phyloP scores from a whole-genome alignment of 2,329 filamentous ascomycete species.

The Venturia nashicola region DNA sequence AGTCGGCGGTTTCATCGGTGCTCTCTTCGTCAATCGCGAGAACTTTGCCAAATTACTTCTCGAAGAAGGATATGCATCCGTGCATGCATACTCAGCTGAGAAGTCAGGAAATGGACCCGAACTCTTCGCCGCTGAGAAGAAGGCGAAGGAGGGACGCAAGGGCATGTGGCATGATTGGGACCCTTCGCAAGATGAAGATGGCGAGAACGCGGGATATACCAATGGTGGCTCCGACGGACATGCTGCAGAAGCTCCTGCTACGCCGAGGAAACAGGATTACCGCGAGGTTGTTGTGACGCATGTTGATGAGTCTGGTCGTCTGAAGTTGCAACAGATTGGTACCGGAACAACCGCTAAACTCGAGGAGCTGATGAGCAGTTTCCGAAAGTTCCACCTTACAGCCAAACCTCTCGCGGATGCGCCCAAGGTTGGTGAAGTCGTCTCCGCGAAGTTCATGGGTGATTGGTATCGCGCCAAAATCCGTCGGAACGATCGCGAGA shows the following conservation, averaged over 20 bases:
- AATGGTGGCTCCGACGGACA: slow-evolving; percentile 34
- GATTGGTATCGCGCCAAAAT: slow-evolving; percentile 93
- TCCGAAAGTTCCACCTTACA: slow-evolving; percentile 78
- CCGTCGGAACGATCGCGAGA: slow-evolving; percentile 81
- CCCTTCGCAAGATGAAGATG: slow-evolving; percentile 67
- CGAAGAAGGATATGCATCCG: slow-evolving; percentile 84
- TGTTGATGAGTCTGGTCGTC: slow-evolving; percentile 65
- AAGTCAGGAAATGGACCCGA: slow-evolving; percentile 84
- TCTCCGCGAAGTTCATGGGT: slow-evolving; percentile 85
- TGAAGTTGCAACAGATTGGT: slow-evolving; percentile 89
- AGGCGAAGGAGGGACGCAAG: slow-evolving; percentile 78
- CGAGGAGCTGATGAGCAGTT: slow-evolving; percentile 78
- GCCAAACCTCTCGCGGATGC: slow-evolving; percentile 57
- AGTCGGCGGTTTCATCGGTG: slow-evolving; percentile 92
- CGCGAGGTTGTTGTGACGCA: slow-evolving; percentile 88
- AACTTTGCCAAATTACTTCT: slow-evolving; percentile 89
- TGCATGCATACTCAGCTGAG: slow-evolving; percentile 91
- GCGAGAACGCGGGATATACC: slow-evolving; percentile 28
- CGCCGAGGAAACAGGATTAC: slow-evolving; percentile 70
- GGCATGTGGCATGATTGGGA: slow-evolving; percentile 92
- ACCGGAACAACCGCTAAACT: slow-evolving; percentile 71
- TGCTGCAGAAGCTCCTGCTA: slow-evolving; percentile 36
- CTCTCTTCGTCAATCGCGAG: slow-evolving; percentile 85
- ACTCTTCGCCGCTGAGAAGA: slow-evolving; percentile 75
- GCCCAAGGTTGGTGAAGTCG: slow-evolving; percentile 83